A percentile compares a stretch with the other conserved stretches of the same genome.
Evolutionary conservation across 2,329 filamentous ascomycete genomes (phyloP).

Genomic region (Botrytis squamosa): DNA sequence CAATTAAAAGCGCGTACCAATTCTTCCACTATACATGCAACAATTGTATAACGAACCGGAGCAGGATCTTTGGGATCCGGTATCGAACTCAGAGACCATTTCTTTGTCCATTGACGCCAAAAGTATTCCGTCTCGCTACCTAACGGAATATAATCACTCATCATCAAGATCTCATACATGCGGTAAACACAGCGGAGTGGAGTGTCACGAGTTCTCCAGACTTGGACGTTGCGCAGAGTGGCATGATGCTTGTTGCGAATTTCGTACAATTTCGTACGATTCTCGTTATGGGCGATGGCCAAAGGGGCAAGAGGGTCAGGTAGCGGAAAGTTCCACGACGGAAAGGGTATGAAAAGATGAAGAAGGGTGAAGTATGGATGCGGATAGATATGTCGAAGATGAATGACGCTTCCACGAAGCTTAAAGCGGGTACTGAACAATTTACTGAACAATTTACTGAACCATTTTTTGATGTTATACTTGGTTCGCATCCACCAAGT

Average conservation of each 20-base stretch:
- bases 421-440: background rate
- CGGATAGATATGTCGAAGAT: background rate
- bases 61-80: background rate
- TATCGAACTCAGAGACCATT: background rate
- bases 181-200: constrained; percentile 1
- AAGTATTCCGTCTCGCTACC: background rate
- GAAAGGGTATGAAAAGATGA: background rate
- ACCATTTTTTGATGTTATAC: background rate
- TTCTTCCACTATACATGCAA: constrained; percentile 10
- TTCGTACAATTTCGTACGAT: background rate
- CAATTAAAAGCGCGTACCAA: constrained; percentile 6
- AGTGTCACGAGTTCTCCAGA: background rate
- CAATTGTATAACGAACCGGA: background rate
- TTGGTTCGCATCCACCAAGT: background rate
- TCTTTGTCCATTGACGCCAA: background rate
- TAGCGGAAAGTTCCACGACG: background rate
- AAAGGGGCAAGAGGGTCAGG: background rate
- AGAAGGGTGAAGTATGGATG: background rate
- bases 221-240: background rate
- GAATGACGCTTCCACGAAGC: background rate
- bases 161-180: background rate
- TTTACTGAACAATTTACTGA: background rate
- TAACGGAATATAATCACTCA: background rate
- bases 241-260: background rate
- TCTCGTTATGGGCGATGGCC: background rate